These are phyloP conservation scores for Cyclotella sp. DNA, from an alignment of 108 stramenopile genomes.

Conservation along the genomic window DNA sequence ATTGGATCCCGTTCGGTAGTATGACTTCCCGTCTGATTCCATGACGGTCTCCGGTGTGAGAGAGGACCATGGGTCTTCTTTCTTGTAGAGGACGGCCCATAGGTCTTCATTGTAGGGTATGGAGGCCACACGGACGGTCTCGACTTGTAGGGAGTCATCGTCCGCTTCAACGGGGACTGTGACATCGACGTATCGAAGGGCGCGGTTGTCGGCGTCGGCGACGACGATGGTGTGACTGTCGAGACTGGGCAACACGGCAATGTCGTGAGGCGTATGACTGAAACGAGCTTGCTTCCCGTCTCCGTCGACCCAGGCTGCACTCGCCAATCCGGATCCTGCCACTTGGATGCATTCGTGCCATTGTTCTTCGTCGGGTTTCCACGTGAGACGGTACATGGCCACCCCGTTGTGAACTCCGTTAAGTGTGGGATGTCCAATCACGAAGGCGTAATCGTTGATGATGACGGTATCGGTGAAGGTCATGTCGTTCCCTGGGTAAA, in stretches of 20 bases:
- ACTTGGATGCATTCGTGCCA: constrained; percentile 49
- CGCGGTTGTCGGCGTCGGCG: constrained; percentile 50
- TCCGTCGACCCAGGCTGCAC: constrained; percentile 48
- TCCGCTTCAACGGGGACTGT: constrained; percentile 40
- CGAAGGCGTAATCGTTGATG: constrained; percentile 57
- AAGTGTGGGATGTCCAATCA: constrained; percentile 39
- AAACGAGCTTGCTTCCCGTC: constrained; percentile 41
- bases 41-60: constrained; percentile 46
- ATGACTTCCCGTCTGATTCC: constrained; percentile 47
- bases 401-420: constrained; percentile 44
- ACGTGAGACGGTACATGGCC: constrained; percentile 52
- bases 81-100: constrained; percentile 43
- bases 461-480: constrained; percentile 46
- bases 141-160: constrained; percentile 21
- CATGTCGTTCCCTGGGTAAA: constrained; percentile 44
- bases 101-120: constrained; percentile 50
- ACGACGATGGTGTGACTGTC: constrained; percentile 34
- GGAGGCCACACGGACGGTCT: constrained; percentile 29
- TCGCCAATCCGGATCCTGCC: constrained; percentile 44
- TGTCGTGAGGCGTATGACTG: constrained; percentile 45
- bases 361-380: constrained; percentile 42
- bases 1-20: constrained; percentile 34
- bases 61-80: constrained; percentile 32
- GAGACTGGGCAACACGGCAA: constrained; percentile 36
- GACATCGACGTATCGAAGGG: constrained; percentile 46